Evolutionary conservation across 2,329 filamentous ascomycete genomes (phyloP).

Genomic region (Fusarium pininemorale): DNA sequence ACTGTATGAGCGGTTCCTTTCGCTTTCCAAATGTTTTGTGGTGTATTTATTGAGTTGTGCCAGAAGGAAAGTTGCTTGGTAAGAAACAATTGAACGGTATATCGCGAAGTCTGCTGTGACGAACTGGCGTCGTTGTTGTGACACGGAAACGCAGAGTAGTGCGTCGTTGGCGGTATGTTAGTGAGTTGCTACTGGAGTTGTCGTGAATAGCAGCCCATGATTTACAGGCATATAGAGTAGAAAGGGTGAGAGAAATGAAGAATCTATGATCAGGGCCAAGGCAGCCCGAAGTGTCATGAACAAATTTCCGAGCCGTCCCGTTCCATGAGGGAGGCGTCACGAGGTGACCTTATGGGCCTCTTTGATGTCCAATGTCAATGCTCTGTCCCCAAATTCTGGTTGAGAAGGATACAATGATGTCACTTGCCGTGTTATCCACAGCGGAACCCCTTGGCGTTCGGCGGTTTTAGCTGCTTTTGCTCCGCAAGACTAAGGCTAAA

Average conservation of each 20-base stretch:
- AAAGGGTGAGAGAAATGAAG: not conserved
- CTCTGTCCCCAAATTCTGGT: constrained; percentile 18
- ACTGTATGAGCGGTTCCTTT: not conserved
- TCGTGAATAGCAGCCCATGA: not conserved
- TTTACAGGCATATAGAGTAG: not conserved
- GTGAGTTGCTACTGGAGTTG: not conserved
- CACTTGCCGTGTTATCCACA: constrained; percentile 24
- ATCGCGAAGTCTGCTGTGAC: not conserved
- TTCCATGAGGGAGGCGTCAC: not conserved
- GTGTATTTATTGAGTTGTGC: not conserved
- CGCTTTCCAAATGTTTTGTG: not conserved
- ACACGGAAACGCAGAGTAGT: not conserved
- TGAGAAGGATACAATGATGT: constrained; percentile 22
- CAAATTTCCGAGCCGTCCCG: constrained; percentile 1
- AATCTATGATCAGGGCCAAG: not conserved
- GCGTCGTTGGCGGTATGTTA: not conserved
- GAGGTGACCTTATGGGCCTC: not conserved
- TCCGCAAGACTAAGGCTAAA: constrained; percentile 5
- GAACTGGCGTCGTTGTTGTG: not conserved
- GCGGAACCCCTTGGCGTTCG: constrained; percentile 23
- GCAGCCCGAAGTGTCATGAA: not conserved
- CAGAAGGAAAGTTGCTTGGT: not conserved
- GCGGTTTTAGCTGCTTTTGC: constrained; percentile 5
- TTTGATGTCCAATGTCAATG: not conserved
- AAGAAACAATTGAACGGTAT: not conserved